phyloP scores from a whole-genome alignment of 2,329 filamentous ascomycete species.

The Huntiella omanensis region DNA sequence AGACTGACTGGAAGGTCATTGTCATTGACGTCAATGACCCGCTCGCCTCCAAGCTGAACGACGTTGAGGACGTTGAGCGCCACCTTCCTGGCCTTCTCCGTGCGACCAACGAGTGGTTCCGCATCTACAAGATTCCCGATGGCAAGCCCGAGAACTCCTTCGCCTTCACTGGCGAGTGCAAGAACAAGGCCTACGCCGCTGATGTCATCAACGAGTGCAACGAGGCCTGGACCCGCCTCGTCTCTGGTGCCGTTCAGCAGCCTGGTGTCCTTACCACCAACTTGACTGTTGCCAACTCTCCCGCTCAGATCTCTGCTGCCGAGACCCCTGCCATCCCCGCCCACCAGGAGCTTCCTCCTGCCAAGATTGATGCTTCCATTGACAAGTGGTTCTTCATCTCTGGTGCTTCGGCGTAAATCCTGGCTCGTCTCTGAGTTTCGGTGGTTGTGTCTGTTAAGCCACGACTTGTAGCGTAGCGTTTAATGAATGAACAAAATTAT shows the following conservation, averaged over 20 bases:
- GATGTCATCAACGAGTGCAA: conserved; percentile 91
- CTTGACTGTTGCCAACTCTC: conserved; percentile 53
- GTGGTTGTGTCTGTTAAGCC: conserved; percentile 12
- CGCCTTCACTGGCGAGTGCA: conserved; percentile 99
- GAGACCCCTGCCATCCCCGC: conserved; percentile 60
- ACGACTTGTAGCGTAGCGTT: too few relatives aligned
- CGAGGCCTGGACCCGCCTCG: conserved; percentile 93
- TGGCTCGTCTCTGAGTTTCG: conserved; percentile 11
- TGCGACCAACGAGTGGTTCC: conserved; percentile 99
- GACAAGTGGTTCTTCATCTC: conserved; percentile 99
- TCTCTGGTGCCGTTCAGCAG: conserved; percentile 68
- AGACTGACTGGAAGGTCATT: conserved; percentile 99
- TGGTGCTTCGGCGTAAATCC: conserved; percentile 61
- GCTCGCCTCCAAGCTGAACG: conserved; percentile 87
- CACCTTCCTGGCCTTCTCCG: conserved; percentile 92
- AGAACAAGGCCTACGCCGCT: conserved; percentile 97
- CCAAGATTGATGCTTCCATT: conserved; percentile 85
- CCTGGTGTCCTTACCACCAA: conserved; percentile 71
- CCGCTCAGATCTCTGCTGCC: conserved; percentile 47
- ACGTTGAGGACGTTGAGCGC: conserved; percentile 96
- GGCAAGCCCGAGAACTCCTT: conserved; percentile 99
- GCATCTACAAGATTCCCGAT: conserved; percentile 99
- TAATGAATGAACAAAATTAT: too few relatives aligned
- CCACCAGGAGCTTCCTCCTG: conserved; percentile 63
- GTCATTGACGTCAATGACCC: conserved; percentile 98